Conservation (phyloP, 768 basidiomycete species). For the Russula compacta region DNA sequence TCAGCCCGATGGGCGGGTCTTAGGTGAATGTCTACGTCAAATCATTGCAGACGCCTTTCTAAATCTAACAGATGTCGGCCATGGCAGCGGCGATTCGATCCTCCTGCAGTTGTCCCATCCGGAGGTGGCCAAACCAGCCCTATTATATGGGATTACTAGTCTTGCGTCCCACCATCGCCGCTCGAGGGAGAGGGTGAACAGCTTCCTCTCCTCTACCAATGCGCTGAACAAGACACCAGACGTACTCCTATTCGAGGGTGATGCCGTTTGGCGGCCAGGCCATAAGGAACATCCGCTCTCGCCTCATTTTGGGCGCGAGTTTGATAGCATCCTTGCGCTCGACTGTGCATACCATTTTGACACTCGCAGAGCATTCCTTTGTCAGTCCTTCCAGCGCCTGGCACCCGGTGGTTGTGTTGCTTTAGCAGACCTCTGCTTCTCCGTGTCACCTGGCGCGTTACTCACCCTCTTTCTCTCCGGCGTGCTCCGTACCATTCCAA, state of each 20-base stretch:
- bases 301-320: constrained; percentile 24
- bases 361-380: constrained; percentile 42
- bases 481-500: constrained; percentile 33
- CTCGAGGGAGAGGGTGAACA: constrained; percentile 33
- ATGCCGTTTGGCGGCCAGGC: constrained; percentile 38
- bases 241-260: constrained; percentile 38
- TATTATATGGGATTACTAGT: constrained; percentile 50
- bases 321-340: constrained; percentile 47
- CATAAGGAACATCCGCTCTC: constrained; percentile 39
- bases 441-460: constrained; percentile 7
- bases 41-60: background rate
- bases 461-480: constrained; percentile 28
- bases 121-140: constrained; percentile 37
- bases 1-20: constrained; percentile 35
- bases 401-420: constrained; percentile 43
- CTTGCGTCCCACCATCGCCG: constrained; percentile 40
- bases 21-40: constrained; percentile 35
- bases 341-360: constrained; percentile 67
- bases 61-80: constrained; percentile 47
- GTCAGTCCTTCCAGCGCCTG: constrained; percentile 40
- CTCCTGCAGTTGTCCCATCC: constrained; percentile 42
- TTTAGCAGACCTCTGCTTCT: constrained; percentile 55
- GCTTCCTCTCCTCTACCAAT: constrained; percentile 3
- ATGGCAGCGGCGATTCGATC: constrained; percentile 61
- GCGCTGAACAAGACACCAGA: constrained; percentile 17